Base-by-base conservation (phyloP, 805 yeast genomes). In the Kurtzmaniella fragi region DNA sequence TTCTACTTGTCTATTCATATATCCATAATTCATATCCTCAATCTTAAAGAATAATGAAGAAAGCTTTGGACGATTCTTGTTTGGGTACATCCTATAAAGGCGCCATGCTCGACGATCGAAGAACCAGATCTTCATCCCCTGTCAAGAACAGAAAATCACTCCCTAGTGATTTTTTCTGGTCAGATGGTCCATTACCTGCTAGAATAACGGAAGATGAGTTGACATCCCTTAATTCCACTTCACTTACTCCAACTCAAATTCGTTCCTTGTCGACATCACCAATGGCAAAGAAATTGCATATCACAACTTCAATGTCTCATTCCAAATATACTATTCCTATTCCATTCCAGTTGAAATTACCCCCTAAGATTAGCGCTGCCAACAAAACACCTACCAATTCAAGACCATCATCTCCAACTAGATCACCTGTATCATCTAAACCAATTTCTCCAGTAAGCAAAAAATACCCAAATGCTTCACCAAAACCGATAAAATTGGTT, bases 331-430 rank as follows among this genome's bases (percentile, higher is more conserved):
- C 59, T 5, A 67, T 67, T 30, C 73, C 74, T 2, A 64, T 69
- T 30, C 74, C 74, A 3, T 67, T 68, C 45, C 59, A 67, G 5
- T 47, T 69, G 31, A 54, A 56, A 27, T 45, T 68, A 34, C 74
- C 74, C 1, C 74, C 74, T 3, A 64, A 61, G 37, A 49, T 68
- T 31, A 57, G 66, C 34, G 56, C 58, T 5, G 51, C 49, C 13
- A 60, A 60, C 40, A 45, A 46, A n/a, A 5, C 28, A 10, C 42
- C 32, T 13, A 27, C 17, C 3, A 27, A 35, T 8, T 38, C 46
- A 8, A 37, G 52, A 20, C 43, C 49, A 5, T 35, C 29, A 9
- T 41, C 47, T 28, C 53, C 54, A 12, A 40, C 28, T n/a, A 40
- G 45, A 32, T 16, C 33, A 12, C 34, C 32, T 13, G 28, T 25